phyloP scores from a whole-genome alignment of 805 yeast genomes.

The Candida sithepensis region DNA sequence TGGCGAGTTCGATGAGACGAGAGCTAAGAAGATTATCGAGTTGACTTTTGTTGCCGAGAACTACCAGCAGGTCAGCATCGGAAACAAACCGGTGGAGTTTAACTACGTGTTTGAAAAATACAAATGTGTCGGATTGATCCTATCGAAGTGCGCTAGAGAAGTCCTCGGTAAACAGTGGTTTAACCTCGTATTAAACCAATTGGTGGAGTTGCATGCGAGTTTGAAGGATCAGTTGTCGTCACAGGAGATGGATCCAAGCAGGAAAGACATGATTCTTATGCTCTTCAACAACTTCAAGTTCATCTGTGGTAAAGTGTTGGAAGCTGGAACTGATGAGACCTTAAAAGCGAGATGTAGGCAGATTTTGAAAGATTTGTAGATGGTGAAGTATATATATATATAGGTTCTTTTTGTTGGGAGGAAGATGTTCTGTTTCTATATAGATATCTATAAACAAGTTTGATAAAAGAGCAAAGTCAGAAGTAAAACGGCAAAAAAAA shows the following conservation, averaged over 20 bases:
- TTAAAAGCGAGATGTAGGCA: constrained; percentile 1
- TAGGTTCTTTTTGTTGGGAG: background rate
- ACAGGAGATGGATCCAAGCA: background rate
- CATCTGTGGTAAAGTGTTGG: constrained; percentile 13
- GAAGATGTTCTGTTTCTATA: no score
- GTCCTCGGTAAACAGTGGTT: constrained; percentile 13
- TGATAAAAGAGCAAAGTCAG: background rate
- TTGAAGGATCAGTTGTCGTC: constrained; percentile 5
- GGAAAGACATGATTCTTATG: constrained; percentile 1
- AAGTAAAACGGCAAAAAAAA: no score
- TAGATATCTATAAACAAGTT: background rate
- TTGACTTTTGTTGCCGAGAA: constrained; percentile 6
- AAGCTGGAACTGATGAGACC: constrained; percentile 2
- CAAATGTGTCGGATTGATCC: constrained; percentile 16
- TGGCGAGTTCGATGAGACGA: background rate
- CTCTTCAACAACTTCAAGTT: constrained; percentile 18
- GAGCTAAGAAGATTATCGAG: background rate
- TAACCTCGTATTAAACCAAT: constrained; percentile 5
- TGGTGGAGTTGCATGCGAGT: constrained; percentile 4
- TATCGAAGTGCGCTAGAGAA: constrained; percentile 1
- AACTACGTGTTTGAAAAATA: constrained; percentile 15
- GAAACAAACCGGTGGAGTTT: constrained; percentile 14
- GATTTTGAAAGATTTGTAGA: constrained; percentile 1
- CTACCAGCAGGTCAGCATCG: background rate
- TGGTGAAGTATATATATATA: background rate